These are phyloP conservation scores for Podospora bellae-mahoneyi DNA, from an alignment of 495 filamentous ascomycete species.

Conservation along the genomic window DNA sequence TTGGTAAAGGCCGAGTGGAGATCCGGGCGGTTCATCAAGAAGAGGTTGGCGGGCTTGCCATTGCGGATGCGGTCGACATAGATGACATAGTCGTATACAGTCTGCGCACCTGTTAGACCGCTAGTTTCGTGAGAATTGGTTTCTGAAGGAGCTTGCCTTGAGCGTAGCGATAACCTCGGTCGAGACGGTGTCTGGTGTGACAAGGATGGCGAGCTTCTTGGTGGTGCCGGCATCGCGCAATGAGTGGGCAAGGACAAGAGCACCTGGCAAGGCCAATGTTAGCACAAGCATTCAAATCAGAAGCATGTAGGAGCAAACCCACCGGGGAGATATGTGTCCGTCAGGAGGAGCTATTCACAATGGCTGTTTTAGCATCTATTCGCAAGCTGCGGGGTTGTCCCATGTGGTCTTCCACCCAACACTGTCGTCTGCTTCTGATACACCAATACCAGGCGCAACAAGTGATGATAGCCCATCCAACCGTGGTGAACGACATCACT, in stretches of 20 bases:
- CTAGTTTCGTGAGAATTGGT: neutral
- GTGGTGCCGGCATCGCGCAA: constrained; percentile 85
- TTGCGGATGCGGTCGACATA: constrained; percentile 77
- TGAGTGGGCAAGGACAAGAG: constrained; percentile 90
- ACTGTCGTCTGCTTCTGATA: too few species aligned
- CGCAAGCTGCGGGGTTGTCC: too few species aligned
- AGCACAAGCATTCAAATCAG: constrained; percentile 9
- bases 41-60: constrained; percentile 73
- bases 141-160: constrained; percentile 45
- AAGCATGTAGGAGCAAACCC: constrained; percentile 28
- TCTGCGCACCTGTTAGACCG: constrained; percentile 47
- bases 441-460: too few species aligned
- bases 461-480: neutral
- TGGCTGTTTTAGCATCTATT: constrained; percentile 29
- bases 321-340: constrained; percentile 90
- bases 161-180: constrained; percentile 71
- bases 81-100: constrained; percentile 83
- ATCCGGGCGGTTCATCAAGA: constrained; percentile 87
- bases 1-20: constrained; percentile 92
- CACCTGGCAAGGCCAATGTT: constrained; percentile 53
- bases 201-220: constrained; percentile 80
- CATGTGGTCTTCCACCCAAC: too few species aligned
- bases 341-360: constrained; percentile 71
- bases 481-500: constrained; percentile 22
- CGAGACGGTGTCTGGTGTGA: constrained; percentile 72